Percentiles rank a stretch among this genome's conserved stretches.
These are phyloP conservation scores for Maudiozyma serrabonitensis DNA, from an alignment of 805 yeast genomes.

Conservation along the genomic window DNA sequence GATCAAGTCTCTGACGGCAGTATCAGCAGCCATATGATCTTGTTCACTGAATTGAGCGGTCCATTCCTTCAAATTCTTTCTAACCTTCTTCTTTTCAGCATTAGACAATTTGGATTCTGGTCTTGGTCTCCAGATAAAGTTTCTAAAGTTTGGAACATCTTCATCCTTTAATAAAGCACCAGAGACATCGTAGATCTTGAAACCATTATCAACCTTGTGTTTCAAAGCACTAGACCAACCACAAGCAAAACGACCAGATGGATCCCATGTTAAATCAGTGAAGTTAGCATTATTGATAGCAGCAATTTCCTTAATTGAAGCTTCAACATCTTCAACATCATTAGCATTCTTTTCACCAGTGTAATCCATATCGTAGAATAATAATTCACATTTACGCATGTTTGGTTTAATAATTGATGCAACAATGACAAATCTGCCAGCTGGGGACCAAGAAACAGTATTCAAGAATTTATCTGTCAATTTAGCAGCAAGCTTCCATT, in stretches of 20 bases:
- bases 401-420: slow-evolving; percentile 38
- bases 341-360: slow-evolving; percentile 49
- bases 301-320: slow-evolving; percentile 53
- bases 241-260: slow-evolving; percentile 84
- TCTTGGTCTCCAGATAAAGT: slow-evolving; percentile 95
- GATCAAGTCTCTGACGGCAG: slow-evolving; percentile 83
- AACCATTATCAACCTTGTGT: slow-evolving; percentile 83
- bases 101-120: slow-evolving; percentile 69
- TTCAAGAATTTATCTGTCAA: slow-evolving; percentile 58
- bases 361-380: slow-evolving; percentile 77
- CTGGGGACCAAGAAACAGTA: slow-evolving; percentile 80
- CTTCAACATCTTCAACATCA: slow-evolving; percentile 36
- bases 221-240: slow-evolving; percentile 84
- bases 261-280: slow-evolving; percentile 87
- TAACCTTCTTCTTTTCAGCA: slow-evolving; percentile 78
- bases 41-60: slow-evolving; percentile 87
- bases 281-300: slow-evolving; percentile 63
- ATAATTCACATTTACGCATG: slow-evolving; percentile 53
- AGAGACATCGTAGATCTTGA: slow-evolving; percentile 73
- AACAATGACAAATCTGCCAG: slow-evolving; percentile 72
- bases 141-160: slow-evolving; percentile 70
- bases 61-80: slow-evolving; percentile 81
- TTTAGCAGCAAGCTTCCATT: slow-evolving; percentile 52
- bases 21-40: slow-evolving; percentile 92
- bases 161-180: slow-evolving; percentile 75